Evolutionary conservation across 208 protist genomes (phyloP).

Genomic region (Wallacemonas sp.): DNA sequence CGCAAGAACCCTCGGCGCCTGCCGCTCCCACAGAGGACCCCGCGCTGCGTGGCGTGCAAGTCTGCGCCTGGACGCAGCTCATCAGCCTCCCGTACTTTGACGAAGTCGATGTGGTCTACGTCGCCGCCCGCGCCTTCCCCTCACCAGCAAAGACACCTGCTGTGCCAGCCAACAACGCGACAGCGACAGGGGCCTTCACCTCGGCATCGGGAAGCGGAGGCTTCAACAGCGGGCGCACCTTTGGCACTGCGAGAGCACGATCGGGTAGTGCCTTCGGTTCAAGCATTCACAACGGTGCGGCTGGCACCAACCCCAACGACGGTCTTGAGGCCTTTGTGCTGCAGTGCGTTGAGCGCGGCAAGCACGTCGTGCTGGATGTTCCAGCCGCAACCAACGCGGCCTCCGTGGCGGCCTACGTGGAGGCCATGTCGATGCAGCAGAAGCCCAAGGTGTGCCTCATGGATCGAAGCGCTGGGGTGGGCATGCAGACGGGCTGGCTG

Average conservation of each 20-base stretch:
- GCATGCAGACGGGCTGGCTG: background rate
- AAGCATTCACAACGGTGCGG: background rate
- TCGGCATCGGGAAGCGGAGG: background rate
- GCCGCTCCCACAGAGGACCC: slow-evolving; percentile 3
- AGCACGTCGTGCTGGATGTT: slow-evolving; percentile 22
- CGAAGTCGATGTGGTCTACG: slow-evolving; percentile 12
- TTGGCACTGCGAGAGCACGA: background rate
- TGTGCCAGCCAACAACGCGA: background rate
- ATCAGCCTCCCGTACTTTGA: background rate
- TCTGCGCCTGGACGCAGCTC: slow-evolving; percentile 14
- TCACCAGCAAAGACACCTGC: background rate
- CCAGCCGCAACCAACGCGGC: background rate
- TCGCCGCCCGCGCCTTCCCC: slow-evolving; percentile 5
- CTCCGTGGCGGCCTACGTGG: slow-evolving; percentile 1
- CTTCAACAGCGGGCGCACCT: background rate
- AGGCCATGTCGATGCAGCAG: background rate
- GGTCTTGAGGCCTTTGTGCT: slow-evolving; percentile 16
- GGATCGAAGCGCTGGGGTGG: slow-evolving; percentile 10
- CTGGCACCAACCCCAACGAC: background rate
- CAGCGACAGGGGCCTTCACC: background rate
- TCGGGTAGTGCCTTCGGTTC: background rate
- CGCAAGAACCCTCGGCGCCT: background rate
- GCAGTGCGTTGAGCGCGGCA: slow-evolving; percentile 18
- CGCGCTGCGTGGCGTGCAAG: background rate
- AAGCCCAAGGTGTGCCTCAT: slow-evolving; percentile 15